A percentile compares a stretch with the other conserved stretches of the same genome.
These are phyloP conservation scores for Penicillium brevicompactum DNA, from an alignment of 2,329 filamentous ascomycete species.

Conservation along the genomic window DNA sequence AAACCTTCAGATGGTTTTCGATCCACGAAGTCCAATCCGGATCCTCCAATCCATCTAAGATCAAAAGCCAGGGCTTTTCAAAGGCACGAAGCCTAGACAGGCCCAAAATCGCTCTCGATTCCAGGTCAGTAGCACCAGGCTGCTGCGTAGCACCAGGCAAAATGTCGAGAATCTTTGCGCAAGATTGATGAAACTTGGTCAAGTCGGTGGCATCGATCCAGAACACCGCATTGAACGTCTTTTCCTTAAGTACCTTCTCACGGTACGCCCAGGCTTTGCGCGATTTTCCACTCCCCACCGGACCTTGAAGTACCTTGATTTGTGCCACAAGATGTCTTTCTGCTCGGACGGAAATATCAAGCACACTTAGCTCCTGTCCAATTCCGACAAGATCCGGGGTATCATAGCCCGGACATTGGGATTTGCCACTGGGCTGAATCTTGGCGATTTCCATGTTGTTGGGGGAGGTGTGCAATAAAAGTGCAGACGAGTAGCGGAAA, in stretches of 20 bases:
- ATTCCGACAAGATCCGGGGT: too few relatives aligned
- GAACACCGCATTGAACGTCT: background rate
- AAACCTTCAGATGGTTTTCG: background rate
- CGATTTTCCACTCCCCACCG: background rate
- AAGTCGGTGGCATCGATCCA: background rate
- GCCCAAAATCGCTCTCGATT: background rate
- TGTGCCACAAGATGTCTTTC: background rate
- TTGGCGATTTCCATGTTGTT: too few relatives aligned
- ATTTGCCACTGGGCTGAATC: too few relatives aligned
- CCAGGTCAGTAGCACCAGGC: background rate
- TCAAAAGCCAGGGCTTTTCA: background rate
- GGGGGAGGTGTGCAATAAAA: too few relatives aligned
- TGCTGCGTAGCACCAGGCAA: background rate
- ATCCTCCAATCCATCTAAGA: background rate
- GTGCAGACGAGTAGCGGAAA: too few relatives aligned
- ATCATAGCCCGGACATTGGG: too few relatives aligned
- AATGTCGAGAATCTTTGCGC: background rate
- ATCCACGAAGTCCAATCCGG: background rate
- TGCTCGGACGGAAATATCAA: too few relatives aligned
- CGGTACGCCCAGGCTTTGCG: background rate
- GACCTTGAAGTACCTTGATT: background rate
- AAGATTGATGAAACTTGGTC: background rate
- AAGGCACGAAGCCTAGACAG: background rate
- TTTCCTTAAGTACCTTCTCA: background rate
- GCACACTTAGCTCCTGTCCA: too few relatives aligned